A percentile compares a stretch with the other conserved stretches of the same genome.
Evolutionary conservation across 2,329 filamentous ascomycete species (phyloP).

Genomic region (Neodidymelliopsis sp.): DNA sequence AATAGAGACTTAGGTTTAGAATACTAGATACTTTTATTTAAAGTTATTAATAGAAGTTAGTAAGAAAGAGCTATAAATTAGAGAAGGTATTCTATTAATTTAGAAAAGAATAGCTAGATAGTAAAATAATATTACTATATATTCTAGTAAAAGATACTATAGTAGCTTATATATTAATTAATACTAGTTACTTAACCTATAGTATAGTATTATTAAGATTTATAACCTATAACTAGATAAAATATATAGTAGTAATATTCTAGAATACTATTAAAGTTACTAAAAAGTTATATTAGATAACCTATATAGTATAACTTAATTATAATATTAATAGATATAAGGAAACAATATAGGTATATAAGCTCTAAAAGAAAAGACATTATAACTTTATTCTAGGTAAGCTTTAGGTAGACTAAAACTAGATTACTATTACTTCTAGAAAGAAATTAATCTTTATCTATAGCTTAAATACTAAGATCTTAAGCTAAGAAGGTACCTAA

Average conservation of each 20-base stretch:
- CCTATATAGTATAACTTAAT: neutral
- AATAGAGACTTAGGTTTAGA: too few species aligned
- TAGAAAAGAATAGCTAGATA: neutral
- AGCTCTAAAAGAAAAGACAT: neutral
- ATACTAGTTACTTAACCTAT: neutral
- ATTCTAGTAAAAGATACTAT: neutral
- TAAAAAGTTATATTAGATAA: neutral
- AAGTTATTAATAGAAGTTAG: neutral
- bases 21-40: neutral
- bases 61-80: neutral
- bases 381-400: conserved; percentile 11
- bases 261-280: too few species aligned
- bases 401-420: conserved; percentile 6
- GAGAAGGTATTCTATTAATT: neutral
- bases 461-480: neutral
- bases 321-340: conserved; percentile 3
- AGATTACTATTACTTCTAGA: neutral
- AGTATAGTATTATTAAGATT: neutral
- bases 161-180: neutral
- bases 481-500: neutral
- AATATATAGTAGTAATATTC: neutral
- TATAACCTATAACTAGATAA: neutral
- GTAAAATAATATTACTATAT: too few species aligned
- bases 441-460: conserved; percentile 12
- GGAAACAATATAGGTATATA: conserved; percentile 5